These are phyloP conservation scores for Amylostereum areolatum DNA, from an alignment of 1,284 basidiomycete genomes.

Conservation along the genomic window DNA sequence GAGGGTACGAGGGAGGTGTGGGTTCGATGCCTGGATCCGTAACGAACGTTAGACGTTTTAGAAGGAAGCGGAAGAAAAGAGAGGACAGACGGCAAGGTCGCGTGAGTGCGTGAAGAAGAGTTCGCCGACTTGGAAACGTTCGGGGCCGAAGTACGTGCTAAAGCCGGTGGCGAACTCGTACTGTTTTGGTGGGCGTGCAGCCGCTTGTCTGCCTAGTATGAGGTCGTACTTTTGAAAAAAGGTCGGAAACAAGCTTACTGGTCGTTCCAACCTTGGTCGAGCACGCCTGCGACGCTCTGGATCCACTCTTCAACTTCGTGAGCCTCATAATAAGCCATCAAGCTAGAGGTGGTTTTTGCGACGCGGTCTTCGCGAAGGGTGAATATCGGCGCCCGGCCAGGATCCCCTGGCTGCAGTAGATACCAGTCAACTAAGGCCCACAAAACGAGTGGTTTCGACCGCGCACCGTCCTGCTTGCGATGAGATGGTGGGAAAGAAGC, in stretches of 20 bases:
- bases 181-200: conserved; percentile 48
- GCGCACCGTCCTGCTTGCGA: conserved; percentile 68
- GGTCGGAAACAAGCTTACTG: conserved; percentile 41
- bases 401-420: conserved; percentile 51
- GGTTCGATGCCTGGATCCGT: conserved; percentile 49
- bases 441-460: not conserved
- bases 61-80: not conserved
- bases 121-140: conserved; percentile 85
- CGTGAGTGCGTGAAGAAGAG: conserved; percentile 82
- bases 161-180: conserved; percentile 98
- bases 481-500: conserved; percentile 81
- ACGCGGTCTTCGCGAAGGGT: conserved; percentile 71
- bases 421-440: not conserved
- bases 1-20: conserved; percentile 69
- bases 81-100: conserved; percentile 61
- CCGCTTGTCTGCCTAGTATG: conserved; percentile 36
- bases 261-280: conserved; percentile 86
- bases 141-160: conserved; percentile 78
- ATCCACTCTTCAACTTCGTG: conserved; percentile 92
- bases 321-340: conserved; percentile 78
- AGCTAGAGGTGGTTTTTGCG: conserved; percentile 70
- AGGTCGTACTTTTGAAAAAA: not conserved
- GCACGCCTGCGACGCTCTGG: conserved; percentile 80
- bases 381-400: conserved; percentile 55
- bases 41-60: not conserved